A percentile compares a stretch with the other conserved stretches of the same genome.
Conservation (phyloP, 2,329 filamentous ascomycete genomes). For the Sarocladium strictum region DNA sequence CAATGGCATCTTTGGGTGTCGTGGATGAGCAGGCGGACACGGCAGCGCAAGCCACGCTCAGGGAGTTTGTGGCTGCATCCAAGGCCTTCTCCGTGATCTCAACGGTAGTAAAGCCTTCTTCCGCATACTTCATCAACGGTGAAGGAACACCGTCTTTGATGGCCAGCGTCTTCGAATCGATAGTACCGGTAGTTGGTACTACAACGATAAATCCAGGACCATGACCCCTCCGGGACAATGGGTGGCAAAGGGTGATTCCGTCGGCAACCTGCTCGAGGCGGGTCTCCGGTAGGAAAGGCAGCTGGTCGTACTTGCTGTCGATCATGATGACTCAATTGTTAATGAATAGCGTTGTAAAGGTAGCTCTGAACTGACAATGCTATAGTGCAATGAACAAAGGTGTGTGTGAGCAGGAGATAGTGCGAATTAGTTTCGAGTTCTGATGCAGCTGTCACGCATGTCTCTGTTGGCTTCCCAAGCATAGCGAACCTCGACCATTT, state of each 20-base stretch:
- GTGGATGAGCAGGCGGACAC: not conserved
- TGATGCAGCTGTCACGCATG: not conserved
- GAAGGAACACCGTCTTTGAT: conserved; percentile 37
- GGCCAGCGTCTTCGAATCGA: conserved; percentile 11
- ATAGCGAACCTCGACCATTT: not conserved
- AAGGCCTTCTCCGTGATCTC: conserved; percentile 37
- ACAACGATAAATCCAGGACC: conserved; percentile 31
- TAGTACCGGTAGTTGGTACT: conserved; percentile 13
- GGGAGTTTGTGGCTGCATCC: not conserved
- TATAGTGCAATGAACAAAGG: too few species aligned
- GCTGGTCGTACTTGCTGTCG: not conserved
- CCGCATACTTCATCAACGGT: conserved; percentile 61
- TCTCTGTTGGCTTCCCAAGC: not conserved
- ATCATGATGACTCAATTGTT: not conserved
- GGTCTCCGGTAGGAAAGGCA: not conserved
- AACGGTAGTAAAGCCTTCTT: conserved; percentile 60
- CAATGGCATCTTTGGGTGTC: conserved; percentile 29
- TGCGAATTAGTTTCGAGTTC: too few species aligned
- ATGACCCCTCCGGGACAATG: conserved; percentile 28
- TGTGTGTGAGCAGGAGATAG: not conserved
- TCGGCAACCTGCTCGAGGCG: not conserved
- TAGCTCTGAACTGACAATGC: too few species aligned
- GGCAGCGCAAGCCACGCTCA: not conserved
- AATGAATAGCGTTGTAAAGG: too few species aligned
- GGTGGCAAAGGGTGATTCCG: conserved; percentile 21